A percentile compares a stretch with the other conserved stretches of the same genome.
These are phyloP conservation scores for Exophiala phaeomuriformis DNA, from an alignment of 2,329 filamentous ascomycete species.

Conservation along the genomic window DNA sequence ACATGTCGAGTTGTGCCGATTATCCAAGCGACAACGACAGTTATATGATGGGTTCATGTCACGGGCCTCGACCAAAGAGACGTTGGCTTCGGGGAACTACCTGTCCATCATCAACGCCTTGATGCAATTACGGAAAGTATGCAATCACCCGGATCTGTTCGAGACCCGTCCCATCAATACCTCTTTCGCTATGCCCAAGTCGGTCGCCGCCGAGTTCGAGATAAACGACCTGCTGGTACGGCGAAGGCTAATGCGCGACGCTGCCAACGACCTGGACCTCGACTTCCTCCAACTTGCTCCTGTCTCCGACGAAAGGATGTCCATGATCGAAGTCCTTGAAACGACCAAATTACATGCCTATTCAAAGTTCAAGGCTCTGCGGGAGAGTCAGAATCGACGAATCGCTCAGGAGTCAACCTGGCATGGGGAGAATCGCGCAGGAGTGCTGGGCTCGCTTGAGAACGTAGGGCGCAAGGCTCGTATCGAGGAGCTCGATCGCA, in stretches of 20 bases:
- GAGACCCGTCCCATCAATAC: slow-evolving; percentile 94
- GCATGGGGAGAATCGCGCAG: slow-evolving; percentile 34
- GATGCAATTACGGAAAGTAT: slow-evolving; percentile 95
- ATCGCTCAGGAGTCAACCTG: slow-evolving; percentile 32
- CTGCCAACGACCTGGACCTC: slow-evolving; percentile 59
- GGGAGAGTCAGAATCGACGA: slow-evolving; percentile 59
- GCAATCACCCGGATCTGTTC: slow-evolving; percentile 96
- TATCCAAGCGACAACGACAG: slow-evolving; percentile 91
- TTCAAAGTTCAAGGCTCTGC: slow-evolving; percentile 59
- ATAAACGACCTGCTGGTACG: slow-evolving; percentile 64
- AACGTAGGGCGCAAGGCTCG: slow-evolving; percentile 61
- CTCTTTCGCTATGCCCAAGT: slow-evolving; percentile 83
- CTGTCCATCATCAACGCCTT: slow-evolving; percentile 97
- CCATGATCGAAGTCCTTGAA: slow-evolving; percentile 44
- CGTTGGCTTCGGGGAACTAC: slow-evolving; percentile 86
- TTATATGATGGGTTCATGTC: slow-evolving; percentile 95
- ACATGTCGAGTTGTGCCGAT: slow-evolving; percentile 87
- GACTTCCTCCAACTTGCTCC: slow-evolving; percentile 74
- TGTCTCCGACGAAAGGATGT: slow-evolving; percentile 60
- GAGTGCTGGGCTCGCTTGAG: slow-evolving; percentile 65
- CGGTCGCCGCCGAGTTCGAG: slow-evolving; percentile 66
- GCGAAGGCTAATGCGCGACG: slow-evolving; percentile 52
- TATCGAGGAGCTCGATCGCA: slow-evolving; percentile 72
- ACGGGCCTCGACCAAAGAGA: slow-evolving; percentile 79
- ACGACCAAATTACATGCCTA: slow-evolving; percentile 64